phyloP scores from a whole-genome alignment of 2,329 filamentous ascomycete species.

The Keithomyces neogunnii region DNA sequence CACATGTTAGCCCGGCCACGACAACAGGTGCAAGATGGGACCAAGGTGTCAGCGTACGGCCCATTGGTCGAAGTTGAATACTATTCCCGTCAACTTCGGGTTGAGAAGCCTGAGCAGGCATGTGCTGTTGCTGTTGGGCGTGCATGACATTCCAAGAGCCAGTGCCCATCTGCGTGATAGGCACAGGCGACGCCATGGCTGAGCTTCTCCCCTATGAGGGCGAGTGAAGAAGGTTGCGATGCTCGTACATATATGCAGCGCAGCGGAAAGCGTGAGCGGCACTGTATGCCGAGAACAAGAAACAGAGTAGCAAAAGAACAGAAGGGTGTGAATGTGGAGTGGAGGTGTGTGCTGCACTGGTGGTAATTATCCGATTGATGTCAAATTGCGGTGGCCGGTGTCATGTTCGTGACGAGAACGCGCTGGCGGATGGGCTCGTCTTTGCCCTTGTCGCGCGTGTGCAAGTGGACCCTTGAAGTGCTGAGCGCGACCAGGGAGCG shows the following conservation, averaged over 20 bases:
- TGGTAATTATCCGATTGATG: constrained; percentile 10
- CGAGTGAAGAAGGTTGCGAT: background rate
- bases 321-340: constrained; percentile 3
- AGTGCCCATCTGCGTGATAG: constrained; percentile 18
- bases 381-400: constrained; percentile 28
- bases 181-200: constrained; percentile 32
- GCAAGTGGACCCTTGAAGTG: background rate
- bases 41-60: constrained; percentile 44
- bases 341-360: constrained; percentile 6
- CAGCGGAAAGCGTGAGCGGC: background rate
- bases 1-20: constrained; percentile 11
- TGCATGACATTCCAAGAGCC: constrained; percentile 4
- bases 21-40: constrained; percentile 3
- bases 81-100: constrained; percentile 35
- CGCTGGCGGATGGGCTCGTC: background rate
- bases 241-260: background rate
- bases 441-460: background rate
- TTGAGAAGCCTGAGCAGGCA: constrained; percentile 16
- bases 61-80: constrained; percentile 55
- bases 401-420: constrained; percentile 27
- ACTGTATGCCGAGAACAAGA: background rate
- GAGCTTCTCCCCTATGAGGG: constrained; percentile 1
- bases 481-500: background rate
- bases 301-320: background rate
- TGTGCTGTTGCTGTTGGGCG: constrained; percentile 13